These are phyloP conservation scores for Trichoderma koningiopsis DNA, from an alignment of 2,329 filamentous ascomycete genomes.

Conservation along the genomic window DNA sequence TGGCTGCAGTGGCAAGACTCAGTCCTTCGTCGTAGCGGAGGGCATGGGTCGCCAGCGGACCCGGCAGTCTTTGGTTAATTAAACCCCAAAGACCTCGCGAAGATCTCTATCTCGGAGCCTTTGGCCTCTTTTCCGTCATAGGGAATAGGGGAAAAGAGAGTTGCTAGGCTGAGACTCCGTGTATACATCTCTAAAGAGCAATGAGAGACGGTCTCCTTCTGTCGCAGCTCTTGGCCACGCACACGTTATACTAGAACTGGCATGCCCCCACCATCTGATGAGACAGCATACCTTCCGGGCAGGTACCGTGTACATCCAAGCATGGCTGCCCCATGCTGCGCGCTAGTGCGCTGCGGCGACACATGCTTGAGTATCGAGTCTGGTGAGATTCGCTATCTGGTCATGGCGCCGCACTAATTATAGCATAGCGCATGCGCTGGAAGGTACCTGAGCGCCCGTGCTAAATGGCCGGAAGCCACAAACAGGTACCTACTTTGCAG, in stretches of 20 bases:
- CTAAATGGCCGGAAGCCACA: background rate
- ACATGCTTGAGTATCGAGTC: background rate
- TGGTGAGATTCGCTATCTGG: background rate
- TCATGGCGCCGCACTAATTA: background rate
- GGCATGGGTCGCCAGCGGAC: conserved; percentile 11
- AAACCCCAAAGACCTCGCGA: conserved; percentile 17
- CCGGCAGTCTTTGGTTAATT: conserved; percentile 19
- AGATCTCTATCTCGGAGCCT: conserved; percentile 19
- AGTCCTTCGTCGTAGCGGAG: conserved; percentile 6
- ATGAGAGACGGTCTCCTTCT: conserved; percentile 16
- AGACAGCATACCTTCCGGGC: conserved; percentile 7
- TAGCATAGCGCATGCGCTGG: background rate
- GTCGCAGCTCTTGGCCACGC: conserved; percentile 22
- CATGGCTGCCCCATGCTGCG: background rate
- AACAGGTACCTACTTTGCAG: background rate
- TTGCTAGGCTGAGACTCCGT: conserved; percentile 10
- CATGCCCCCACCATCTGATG: conserved; percentile 11
- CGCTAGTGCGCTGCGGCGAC: background rate
- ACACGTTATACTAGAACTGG: conserved; percentile 12
- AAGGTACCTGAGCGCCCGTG: background rate
- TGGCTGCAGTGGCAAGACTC: conserved; percentile 13
- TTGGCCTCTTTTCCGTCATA: conserved; percentile 23
- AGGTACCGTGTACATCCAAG: background rate
- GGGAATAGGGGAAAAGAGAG: conserved; percentile 24
- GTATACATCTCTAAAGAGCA: conserved; percentile 15